These are phyloP conservation scores for Microsporum audouinii DNA, from an alignment of 2,329 filamentous ascomycete species.

Conservation along the genomic window DNA sequence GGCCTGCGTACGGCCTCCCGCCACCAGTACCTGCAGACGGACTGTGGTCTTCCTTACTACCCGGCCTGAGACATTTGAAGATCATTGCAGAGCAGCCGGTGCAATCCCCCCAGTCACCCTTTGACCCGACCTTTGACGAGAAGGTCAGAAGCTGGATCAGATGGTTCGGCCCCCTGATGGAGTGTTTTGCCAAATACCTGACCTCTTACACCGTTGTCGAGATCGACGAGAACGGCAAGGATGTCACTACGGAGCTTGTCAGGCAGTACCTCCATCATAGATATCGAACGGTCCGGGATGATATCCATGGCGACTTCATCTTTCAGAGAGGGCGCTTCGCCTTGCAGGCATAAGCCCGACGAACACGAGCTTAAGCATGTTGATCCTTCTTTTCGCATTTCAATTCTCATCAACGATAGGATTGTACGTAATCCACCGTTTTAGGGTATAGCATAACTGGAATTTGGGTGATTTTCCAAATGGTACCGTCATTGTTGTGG, in stretches of 20 bases:
- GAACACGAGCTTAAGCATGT: too few relatives aligned
- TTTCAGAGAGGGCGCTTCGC: neutral
- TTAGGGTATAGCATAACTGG: too few relatives aligned
- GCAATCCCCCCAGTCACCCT: neutral
- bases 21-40: neutral
- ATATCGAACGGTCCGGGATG: neutral
- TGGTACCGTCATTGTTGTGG: too few relatives aligned
- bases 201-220: neutral
- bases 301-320: neutral
- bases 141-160: neutral
- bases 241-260: neutral
- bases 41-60: neutral
- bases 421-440: too few relatives aligned
- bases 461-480: too few relatives aligned
- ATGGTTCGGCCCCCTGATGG: neutral
- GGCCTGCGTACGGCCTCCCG: neutral
- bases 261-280: neutral
- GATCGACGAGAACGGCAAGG: neutral
- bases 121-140: neutral
- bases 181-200: constrained; percentile 1
- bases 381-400: too few relatives aligned
- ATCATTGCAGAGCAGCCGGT: neutral
- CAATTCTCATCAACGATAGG: too few relatives aligned
- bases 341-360: neutral
- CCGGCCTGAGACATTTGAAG: neutral